Evolutionary conservation across 164 flowering plant species (phyloP), one percentile per base, ranked within the genome.

Genomic region (Umbellularia californica): DNA sequence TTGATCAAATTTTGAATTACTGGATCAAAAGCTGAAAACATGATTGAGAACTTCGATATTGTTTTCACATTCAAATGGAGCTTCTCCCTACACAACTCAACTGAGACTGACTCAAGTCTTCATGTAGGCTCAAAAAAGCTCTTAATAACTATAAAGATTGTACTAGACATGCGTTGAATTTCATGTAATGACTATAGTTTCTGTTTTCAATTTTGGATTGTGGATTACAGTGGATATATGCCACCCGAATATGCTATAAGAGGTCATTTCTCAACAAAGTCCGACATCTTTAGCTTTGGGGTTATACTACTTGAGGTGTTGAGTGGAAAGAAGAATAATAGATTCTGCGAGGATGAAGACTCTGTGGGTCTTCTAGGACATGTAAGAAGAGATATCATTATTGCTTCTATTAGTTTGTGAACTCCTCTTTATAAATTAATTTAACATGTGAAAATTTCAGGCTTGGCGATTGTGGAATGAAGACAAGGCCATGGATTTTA

Each of bases 271-370:
- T 88, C 90, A 12, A 64, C 74, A 6, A 87, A 85, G 77, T 84
- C 89, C 0, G 90, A 86, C 72, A 85, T 88, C 41, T 88, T 78
- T 33, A 86, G 92, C 76, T 85, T 83, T 35, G 92, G 90, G 1
- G 86, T 87, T 25, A 55, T 87, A 1, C 68, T 87, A 14, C 65
- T 88, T 11, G 91, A 88, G 81, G 76, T 85, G 11, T 65, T 86
- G 1, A 82, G 84, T 73, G 89, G 92, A 3, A 80, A 73, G 77
- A 89, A 69, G 77, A 89, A 84, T 50, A 80, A 82, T 71, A 84
- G 83, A 17, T 86, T 84, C 74, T 23, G 28, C 51, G 75, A 78
- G 15, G 74, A 80, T 9, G 76, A 79, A 5, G 77, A 78, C 58
- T 69, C 67, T 64, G 2, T 2, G 17, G 28, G 33, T 24, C 67